Conservation (phyloP, 345 rosid genomes). For the Brassica juncea region DNA sequence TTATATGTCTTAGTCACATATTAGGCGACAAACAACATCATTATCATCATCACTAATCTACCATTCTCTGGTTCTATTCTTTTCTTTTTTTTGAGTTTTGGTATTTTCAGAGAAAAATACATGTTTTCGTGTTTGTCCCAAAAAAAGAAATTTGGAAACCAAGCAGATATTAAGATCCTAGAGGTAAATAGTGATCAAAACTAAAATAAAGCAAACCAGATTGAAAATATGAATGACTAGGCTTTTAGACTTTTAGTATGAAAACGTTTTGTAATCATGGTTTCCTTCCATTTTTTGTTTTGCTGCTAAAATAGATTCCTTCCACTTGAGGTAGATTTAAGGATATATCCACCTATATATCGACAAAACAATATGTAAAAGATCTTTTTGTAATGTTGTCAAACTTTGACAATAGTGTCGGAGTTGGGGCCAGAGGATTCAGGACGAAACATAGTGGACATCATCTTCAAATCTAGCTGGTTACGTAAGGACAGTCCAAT, state of each 20-base stretch:
- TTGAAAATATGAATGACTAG: neutral
- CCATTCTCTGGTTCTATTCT: neutral
- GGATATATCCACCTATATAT: neutral
- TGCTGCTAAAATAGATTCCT: neutral
- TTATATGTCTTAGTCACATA: slow-evolving; percentile 1
- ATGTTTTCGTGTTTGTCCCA: neutral
- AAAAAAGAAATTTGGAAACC: neutral
- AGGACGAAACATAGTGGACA: slow-evolving; percentile 79
- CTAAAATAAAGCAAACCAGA: neutral
- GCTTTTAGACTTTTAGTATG: neutral
- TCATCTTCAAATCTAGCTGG: slow-evolving; percentile 94
- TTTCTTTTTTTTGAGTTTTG: neutral
- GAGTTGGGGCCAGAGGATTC: slow-evolving; percentile 84
- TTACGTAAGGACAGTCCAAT: slow-evolving; percentile 63
- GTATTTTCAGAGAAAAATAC: neutral
- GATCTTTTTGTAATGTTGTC: slow-evolving; percentile 23
- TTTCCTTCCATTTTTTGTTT: neutral
- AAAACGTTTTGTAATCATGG: neutral
- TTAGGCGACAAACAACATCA: slow-evolving; percentile 5
- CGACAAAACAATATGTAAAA: neutral
- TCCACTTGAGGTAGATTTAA: neutral
- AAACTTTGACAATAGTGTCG: slow-evolving; percentile 50
- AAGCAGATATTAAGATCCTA: neutral
- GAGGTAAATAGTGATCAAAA: neutral
- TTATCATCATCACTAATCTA: neutral